Evolutionary conservation across 2,329 filamentous ascomycete species (phyloP).

Genomic region (Phaeomoniella chlamydospora): DNA sequence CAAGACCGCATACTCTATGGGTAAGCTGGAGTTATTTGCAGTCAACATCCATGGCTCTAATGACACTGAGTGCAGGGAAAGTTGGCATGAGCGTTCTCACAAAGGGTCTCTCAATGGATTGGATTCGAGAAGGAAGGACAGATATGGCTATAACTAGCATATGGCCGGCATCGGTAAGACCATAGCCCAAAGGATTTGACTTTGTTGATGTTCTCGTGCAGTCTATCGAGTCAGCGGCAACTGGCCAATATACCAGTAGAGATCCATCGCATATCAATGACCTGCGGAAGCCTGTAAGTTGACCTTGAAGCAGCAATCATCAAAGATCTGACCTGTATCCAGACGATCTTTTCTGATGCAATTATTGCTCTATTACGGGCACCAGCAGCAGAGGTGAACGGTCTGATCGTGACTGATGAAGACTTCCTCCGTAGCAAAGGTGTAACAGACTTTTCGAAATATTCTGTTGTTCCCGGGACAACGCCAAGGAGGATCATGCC

Average conservation of each 20-base stretch:
- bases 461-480: slow-evolving; percentile 51
- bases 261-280: slow-evolving; percentile 38
- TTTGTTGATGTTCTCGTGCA: slow-evolving; percentile 13
- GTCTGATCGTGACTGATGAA: slow-evolving; percentile 60
- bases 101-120: slow-evolving; percentile 73
- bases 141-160: slow-evolving; percentile 68
- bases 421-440: slow-evolving; percentile 59
- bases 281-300: slow-evolving; percentile 43
- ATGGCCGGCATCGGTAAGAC: slow-evolving; percentile 61
- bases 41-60: background rate
- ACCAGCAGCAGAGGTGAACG: slow-evolving; percentile 50
- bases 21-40: slow-evolving; percentile 13
- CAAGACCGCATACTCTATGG: slow-evolving; percentile 70
- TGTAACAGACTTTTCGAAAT: slow-evolving; percentile 57
- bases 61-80: slow-evolving; percentile 49
- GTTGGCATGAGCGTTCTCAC: slow-evolving; percentile 71
- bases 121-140: slow-evolving; percentile 46
- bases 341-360: slow-evolving; percentile 65
- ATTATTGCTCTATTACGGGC: slow-evolving; percentile 56
- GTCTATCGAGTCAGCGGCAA: slow-evolving; percentile 64
- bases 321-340: too few species aligned
- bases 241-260: slow-evolving; percentile 33
- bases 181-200: background rate
- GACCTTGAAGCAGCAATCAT: too few species aligned
- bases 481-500: slow-evolving; percentile 69